phyloP scores from a whole-genome alignment of 2,329 filamentous ascomycete genomes.

The Neopestalotiopsis sp. region DNA sequence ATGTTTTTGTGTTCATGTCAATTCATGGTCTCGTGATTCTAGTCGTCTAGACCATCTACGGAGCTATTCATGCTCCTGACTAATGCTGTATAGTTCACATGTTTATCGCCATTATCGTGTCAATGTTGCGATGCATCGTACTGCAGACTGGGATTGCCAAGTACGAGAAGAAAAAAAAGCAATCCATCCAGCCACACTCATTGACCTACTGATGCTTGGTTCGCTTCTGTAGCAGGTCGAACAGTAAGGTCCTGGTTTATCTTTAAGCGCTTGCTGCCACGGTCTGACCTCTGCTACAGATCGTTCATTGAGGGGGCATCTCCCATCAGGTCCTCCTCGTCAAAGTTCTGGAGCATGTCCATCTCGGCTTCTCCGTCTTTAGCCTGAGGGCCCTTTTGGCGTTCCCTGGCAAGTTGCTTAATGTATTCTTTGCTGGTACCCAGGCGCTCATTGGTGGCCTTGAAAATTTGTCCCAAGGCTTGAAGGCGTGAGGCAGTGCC shows the following conservation, averaged over 20 bases:
- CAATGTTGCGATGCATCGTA: neutral
- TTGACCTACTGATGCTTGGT: too few relatives aligned
- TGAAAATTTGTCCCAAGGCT: conserved; percentile 52
- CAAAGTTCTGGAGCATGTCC: conserved; percentile 54
- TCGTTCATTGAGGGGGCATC: conserved; percentile 35
- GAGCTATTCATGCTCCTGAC: neutral
- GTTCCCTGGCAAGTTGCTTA: conserved; percentile 50
- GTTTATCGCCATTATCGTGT: neutral
- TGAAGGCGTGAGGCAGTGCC: conserved; percentile 48
- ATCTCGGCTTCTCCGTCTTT: conserved; percentile 45
- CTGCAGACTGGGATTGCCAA: neutral
- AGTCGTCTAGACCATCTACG: conserved; percentile 8
- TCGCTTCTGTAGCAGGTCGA: too few relatives aligned
- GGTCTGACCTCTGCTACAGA: neutral
- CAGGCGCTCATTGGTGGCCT: conserved; percentile 59
- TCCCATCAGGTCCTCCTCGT: conserved; percentile 68
- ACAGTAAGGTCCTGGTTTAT: too few relatives aligned
- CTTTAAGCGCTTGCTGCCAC: too few relatives aligned
- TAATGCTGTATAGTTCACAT: neutral
- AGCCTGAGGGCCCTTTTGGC: conserved; percentile 46
- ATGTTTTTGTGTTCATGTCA: neutral
- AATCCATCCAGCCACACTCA: too few relatives aligned
- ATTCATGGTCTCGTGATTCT: conserved; percentile 10
- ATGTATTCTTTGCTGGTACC: conserved; percentile 63
- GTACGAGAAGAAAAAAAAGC: too few relatives aligned